A percentile compares a stretch with the other conserved stretches of the same genome.
These are phyloP conservation scores for Aspergillus homomorphus DNA, from an alignment of 495 filamentous ascomycete genomes.

Conservation along the genomic window DNA sequence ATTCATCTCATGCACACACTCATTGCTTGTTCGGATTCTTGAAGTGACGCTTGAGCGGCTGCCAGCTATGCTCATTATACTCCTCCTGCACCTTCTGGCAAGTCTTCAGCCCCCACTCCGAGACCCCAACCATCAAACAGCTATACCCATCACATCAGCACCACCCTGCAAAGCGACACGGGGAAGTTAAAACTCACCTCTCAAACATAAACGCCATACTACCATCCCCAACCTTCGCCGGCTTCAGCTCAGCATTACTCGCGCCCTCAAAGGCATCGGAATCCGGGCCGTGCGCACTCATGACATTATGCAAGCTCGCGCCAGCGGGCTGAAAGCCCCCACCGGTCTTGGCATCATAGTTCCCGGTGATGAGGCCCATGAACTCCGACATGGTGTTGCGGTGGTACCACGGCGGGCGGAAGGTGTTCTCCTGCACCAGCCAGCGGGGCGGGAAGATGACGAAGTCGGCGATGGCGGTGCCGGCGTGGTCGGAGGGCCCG, in stretches of 20 bases:
- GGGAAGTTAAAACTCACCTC: constrained; percentile 40
- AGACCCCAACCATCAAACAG: constrained; percentile 83
- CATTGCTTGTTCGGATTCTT: constrained; percentile 51
- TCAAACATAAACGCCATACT: constrained; percentile 72
- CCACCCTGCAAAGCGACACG: background rate
- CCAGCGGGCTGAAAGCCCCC: constrained; percentile 62
- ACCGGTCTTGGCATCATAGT: constrained; percentile 64
- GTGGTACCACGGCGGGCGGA: constrained; percentile 81
- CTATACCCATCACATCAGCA: constrained; percentile 43
- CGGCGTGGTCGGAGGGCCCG: constrained; percentile 66
- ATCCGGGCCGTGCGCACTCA: constrained; percentile 63
- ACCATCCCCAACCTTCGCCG: constrained; percentile 57
- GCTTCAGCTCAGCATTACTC: constrained; percentile 54
- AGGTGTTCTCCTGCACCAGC: constrained; percentile 74
- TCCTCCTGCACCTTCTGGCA: constrained; percentile 81
- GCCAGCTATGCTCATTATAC: constrained; percentile 87
- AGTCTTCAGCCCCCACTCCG: constrained; percentile 82
- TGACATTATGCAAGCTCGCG: constrained; percentile 61
- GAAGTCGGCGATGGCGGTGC: constrained; percentile 77
- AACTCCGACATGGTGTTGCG: constrained; percentile 74
- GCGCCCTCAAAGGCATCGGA: constrained; percentile 55
- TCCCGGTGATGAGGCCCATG: constrained; percentile 56
- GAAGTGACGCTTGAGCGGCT: constrained; percentile 74
- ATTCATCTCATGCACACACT: no score
- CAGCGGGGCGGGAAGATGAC: constrained; percentile 82